Percentiles rank a stretch among this genome's conserved stretches.
Conservation (phyloP, 2,329 filamentous ascomycete genomes). For the Cladosporium sp. region DNA sequence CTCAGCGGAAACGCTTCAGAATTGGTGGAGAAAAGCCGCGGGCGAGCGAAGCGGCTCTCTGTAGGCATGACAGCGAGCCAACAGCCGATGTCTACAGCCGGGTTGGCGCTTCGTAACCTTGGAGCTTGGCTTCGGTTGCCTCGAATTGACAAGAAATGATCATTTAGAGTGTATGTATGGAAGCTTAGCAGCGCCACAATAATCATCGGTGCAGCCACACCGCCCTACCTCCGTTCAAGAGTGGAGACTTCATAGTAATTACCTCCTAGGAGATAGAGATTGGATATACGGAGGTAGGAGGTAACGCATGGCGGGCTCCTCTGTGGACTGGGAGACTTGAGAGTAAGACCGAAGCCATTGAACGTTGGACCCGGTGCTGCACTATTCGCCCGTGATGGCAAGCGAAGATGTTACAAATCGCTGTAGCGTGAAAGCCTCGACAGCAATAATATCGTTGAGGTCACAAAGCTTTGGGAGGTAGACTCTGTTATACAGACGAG, state of each 20-base stretch:
- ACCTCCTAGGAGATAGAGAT: no score
- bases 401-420: background rate
- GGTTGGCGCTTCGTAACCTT: background rate
- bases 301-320: background rate
- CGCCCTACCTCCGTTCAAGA: conserved; percentile 1
- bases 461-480: no score
- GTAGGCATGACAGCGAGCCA: background rate
- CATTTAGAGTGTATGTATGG: no score
- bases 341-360: no score
- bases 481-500: no score
- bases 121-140: background rate
- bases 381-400: background rate
- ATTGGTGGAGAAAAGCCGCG: no score
- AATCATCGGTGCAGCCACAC: background rate
- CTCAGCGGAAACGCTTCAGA: no score
- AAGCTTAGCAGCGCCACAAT: conserved; percentile 1
- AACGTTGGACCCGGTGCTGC: no score
- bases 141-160: background rate
- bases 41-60: no score
- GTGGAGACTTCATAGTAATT: conserved; percentile 4
- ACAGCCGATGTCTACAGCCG: conserved; percentile 5
- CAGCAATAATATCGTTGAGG: no score
- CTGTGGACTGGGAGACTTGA: background rate
- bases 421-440: no score
- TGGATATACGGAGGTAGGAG: conserved; percentile 6